Evolutionary conservation across 805 yeast species (phyloP).

Genomic region (Candida yuanshanica): DNA sequence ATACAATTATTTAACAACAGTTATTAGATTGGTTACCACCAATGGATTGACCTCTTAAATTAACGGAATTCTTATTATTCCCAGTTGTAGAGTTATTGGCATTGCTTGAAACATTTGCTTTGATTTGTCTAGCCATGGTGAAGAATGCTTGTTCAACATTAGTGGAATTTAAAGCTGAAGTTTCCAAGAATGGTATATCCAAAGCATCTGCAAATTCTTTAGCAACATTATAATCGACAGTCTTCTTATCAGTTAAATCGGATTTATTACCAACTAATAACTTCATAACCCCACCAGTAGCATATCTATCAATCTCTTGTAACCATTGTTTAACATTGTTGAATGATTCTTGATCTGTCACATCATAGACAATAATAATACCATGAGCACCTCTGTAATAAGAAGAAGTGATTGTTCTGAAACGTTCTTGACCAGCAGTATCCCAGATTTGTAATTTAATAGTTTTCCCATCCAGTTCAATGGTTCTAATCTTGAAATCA

Average conservation of each 20-base stretch:
- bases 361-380: slow-evolving; percentile 95
- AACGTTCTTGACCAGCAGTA: slow-evolving; percentile 98
- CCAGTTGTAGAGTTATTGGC: slow-evolving; percentile 30
- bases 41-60: slow-evolving; percentile 65
- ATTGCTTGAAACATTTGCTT: slow-evolving; percentile 80
- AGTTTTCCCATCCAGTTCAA: slow-evolving; percentile 93
- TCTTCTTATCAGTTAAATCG: slow-evolving; percentile 88
- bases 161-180: slow-evolving; percentile 90
- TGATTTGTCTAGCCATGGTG: slow-evolving; percentile 98
- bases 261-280: slow-evolving; percentile 95
- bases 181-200: slow-evolving; percentile 92
- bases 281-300: slow-evolving; percentile 96
- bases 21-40: slow-evolving; percentile 36
- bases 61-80: slow-evolving; percentile 58
- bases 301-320: slow-evolving; percentile 97
- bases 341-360: slow-evolving; percentile 94
- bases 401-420: slow-evolving; percentile 94
- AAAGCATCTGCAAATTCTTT: slow-evolving; percentile 96
- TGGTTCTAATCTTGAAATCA: slow-evolving; percentile 84
- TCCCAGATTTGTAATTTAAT: slow-evolving; percentile 99
- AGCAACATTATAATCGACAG: slow-evolving; percentile 92
- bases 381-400: slow-evolving; percentile 99
- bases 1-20: slow-evolving; percentile 36
- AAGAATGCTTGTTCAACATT: slow-evolving; percentile 98
- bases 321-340: slow-evolving; percentile 97